Evolutionary conservation across 1,284 basidiomycete genomes (phyloP).

Genomic region (Trametes versicolor): DNA sequence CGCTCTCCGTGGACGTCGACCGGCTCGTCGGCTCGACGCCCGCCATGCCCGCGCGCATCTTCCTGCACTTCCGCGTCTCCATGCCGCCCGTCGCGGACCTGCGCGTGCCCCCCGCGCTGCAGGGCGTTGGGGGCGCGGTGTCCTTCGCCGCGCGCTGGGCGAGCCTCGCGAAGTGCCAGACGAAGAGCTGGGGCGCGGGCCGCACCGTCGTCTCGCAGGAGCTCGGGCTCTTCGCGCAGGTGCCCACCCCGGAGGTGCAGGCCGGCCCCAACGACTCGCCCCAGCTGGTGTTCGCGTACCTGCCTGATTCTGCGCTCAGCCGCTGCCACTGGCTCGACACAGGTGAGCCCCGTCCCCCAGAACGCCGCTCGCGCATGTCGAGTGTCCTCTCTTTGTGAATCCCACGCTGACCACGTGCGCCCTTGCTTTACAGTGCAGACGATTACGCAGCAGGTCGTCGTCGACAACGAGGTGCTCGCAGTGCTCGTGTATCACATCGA

Average conservation of each 20-base stretch:
- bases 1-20: conserved; percentile 64
- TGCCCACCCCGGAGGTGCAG: conserved; percentile 39
- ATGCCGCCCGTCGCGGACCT: conserved; percentile 58
- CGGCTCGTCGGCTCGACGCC: conserved; percentile 49
- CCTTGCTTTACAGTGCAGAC: conserved; percentile 52
- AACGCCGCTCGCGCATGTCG: conserved; percentile 31
- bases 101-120: conserved; percentile 57
- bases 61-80: conserved; percentile 59
- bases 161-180: conserved; percentile 64
- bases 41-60: conserved; percentile 47
- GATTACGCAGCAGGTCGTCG: conserved; percentile 74
- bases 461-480: conserved; percentile 68
- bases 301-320: conserved; percentile 69
- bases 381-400: conserved; percentile 10
- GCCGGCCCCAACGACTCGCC: conserved; percentile 32
- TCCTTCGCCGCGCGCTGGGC: conserved; percentile 62
- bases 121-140: conserved; percentile 71
- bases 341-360: conserved; percentile 46
- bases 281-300: conserved; percentile 53
- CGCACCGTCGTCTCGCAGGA: conserved; percentile 61
- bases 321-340: conserved; percentile 68
- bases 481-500: conserved; percentile 74
- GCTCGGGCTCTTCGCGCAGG: conserved; percentile 56
- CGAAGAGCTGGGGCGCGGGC: conserved; percentile 60
- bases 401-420: conserved; percentile 34